Evolutionary conservation across 306 rosid species (phyloP).

Genomic region (Spatholobus suberectus): DNA sequence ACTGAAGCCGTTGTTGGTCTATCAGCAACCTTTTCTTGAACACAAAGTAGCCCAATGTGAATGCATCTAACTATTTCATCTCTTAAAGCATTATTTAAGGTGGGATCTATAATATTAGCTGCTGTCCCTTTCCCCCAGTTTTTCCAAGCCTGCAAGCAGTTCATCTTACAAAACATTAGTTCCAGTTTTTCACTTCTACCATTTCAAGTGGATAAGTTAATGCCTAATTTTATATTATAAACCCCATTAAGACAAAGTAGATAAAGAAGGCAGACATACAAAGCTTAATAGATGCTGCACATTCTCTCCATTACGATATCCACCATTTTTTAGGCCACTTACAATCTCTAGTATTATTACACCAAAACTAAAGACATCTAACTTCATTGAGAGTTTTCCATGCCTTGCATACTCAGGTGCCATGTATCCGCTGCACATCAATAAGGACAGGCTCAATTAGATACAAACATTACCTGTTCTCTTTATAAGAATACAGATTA

Average conservation of each 20-base stretch:
- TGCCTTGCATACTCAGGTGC: slow-evolving; percentile 57
- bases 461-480: neutral
- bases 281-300: slow-evolving; percentile 39
- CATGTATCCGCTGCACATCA: slow-evolving; percentile 58
- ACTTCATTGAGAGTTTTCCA: slow-evolving; percentile 52
- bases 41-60: slow-evolving; percentile 42
- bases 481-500: neutral
- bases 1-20: slow-evolving; percentile 44
- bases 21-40: slow-evolving; percentile 39
- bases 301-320: slow-evolving; percentile 28
- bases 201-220: neutral
- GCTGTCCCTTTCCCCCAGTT: slow-evolving; percentile 49
- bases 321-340: slow-evolving; percentile 39
- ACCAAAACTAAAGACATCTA: slow-evolving; percentile 61
- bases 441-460: neutral
- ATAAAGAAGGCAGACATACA: slow-evolving; percentile 38
- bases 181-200: neutral
- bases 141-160: slow-evolving; percentile 52
- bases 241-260: neutral
- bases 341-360: slow-evolving; percentile 55
- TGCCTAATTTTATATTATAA: neutral
- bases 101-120: slow-evolving; percentile 29
- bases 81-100: slow-evolving; percentile 22
- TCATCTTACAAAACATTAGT: neutral
- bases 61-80: slow-evolving; percentile 45